Conservation (phyloP, 805 yeast genomes). For the Yarrowia porcina region DNA sequence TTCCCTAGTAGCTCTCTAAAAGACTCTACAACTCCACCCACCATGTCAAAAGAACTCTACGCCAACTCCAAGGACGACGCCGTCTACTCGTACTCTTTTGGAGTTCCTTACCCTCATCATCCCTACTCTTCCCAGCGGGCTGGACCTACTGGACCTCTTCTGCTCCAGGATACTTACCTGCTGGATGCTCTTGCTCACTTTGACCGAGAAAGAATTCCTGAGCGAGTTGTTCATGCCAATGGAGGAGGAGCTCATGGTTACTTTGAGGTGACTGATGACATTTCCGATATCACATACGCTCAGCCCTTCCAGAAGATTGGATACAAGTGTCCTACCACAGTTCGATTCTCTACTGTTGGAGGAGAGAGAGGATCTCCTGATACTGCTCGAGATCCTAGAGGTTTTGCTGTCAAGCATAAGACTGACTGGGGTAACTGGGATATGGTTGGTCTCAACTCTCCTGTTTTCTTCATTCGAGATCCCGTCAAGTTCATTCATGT, state of each 20-base stretch:
- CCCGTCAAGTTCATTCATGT: constrained; percentile 83
- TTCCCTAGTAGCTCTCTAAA: no score
- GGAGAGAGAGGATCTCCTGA: constrained; percentile 82
- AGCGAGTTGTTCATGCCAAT: constrained; percentile 90
- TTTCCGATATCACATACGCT: constrained; percentile 66
- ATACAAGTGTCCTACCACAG: constrained; percentile 62
- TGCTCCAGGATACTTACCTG: constrained; percentile 77
- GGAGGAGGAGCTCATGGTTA: constrained; percentile 89
- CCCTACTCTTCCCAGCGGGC: constrained; percentile 46
- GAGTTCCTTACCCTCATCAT: constrained; percentile 26
- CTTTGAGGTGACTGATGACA: constrained; percentile 84
- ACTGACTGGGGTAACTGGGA: constrained; percentile 84
- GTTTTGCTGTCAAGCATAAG: constrained; percentile 74
- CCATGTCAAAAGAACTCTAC: constrained; percentile 13
- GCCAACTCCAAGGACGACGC: constrained; percentile 20
- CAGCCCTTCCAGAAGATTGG: constrained; percentile 67
- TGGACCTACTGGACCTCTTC: constrained; percentile 72
- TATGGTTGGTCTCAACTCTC: constrained; percentile 83
- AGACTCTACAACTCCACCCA: neutral
- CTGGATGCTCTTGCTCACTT: constrained; percentile 82
- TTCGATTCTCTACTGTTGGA: constrained; percentile 84
- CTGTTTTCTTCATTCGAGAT: constrained; percentile 80
- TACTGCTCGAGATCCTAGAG: constrained; percentile 85
- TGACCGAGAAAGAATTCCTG: constrained; percentile 87
- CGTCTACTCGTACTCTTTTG: constrained; percentile 17